A percentile compares a stretch with the other conserved stretches of the same genome.
These are phyloP conservation scores for Colletotrichum aenigma DNA, from an alignment of 2,329 filamentous ascomycete species.

Conservation along the genomic window DNA sequence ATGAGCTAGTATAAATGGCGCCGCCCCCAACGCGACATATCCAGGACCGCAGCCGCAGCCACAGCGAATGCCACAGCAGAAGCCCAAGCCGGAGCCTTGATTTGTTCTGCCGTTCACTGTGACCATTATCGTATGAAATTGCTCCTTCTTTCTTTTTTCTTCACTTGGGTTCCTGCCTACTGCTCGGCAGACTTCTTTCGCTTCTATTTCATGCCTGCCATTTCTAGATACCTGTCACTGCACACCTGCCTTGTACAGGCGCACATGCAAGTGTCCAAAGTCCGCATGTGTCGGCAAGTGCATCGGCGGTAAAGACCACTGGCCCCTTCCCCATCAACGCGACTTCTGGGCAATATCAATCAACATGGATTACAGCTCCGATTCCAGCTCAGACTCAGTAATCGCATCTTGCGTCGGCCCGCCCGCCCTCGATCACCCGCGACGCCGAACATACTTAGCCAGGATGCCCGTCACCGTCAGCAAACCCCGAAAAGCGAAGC, in stretches of 20 bases:
- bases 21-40: not conserved
- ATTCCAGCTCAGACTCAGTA: not conserved
- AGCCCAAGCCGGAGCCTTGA: not conserved
- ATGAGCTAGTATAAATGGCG: not conserved
- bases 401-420: not conserved
- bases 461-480: constrained; percentile 6
- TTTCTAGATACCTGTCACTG: not conserved
- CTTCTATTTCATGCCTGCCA: not conserved
- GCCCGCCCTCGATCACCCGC: not conserved
- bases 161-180: not conserved
- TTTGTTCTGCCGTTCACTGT: not conserved
- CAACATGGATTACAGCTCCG: not conserved
- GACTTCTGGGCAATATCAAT: not conserved
- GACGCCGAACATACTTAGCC: not conserved
- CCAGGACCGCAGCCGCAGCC: not conserved
- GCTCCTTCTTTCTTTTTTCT: not conserved
- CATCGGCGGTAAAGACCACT: not conserved
- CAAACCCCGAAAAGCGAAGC: constrained; percentile 36
- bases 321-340: not conserved
- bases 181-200: not conserved
- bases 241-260: not conserved
- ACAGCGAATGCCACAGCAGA: not conserved
- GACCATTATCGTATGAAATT: not conserved
- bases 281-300: not conserved
- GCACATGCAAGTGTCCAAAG: not conserved